Percentiles rank a stretch among this genome's conserved stretches.
Evolutionary conservation across 257 asterid genomes (phyloP).

Genomic region (Lantana camara): DNA sequence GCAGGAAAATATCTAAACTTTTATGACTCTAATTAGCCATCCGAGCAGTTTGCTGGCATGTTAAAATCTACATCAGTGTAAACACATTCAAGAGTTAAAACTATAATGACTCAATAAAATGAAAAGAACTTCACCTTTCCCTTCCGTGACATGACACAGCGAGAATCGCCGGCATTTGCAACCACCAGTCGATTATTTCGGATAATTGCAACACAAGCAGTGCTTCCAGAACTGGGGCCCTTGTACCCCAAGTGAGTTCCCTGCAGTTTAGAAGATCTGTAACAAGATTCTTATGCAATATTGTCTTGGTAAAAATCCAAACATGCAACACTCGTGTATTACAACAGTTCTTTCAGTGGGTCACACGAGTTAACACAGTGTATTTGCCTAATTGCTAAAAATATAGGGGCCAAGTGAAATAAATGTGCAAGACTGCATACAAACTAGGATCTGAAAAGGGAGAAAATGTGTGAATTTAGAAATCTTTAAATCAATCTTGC

Average conservation of each 20-base stretch:
- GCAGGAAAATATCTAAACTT: constrained; percentile 6
- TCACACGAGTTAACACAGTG: constrained; percentile 4
- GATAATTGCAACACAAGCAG: constrained; percentile 85
- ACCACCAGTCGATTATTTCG: constrained; percentile 60
- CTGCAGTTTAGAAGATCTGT: constrained; percentile 41
- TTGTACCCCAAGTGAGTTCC: constrained; percentile 50
- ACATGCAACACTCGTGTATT: constrained; percentile 14
- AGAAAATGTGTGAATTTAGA: background rate
- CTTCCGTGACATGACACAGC: constrained; percentile 79
- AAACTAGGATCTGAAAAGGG: background rate
- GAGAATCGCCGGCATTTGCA: constrained; percentile 98
- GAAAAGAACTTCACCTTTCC: constrained; percentile 60
- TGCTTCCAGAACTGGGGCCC: constrained; percentile 89
- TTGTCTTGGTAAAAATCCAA: constrained; percentile 13
- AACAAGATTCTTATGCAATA: constrained; percentile 20
- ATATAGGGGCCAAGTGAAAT: constrained; percentile 5
- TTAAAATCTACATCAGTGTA: background rate
- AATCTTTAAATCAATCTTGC: constrained; percentile 5
- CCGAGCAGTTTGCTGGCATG: background rate
- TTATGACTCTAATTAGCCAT: background rate
- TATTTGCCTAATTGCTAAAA: constrained; percentile 12
- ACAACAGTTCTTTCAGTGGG: constrained; percentile 6
- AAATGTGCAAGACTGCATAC: constrained; percentile 4
- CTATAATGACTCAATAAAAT: background rate
- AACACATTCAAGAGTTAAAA: constrained; percentile 1